Evolutionary conservation across 2,329 filamentous ascomycete genomes (phyloP), one percentile per base, ranked within the genome.

Genomic region (Verticillium longisporum): DNA sequence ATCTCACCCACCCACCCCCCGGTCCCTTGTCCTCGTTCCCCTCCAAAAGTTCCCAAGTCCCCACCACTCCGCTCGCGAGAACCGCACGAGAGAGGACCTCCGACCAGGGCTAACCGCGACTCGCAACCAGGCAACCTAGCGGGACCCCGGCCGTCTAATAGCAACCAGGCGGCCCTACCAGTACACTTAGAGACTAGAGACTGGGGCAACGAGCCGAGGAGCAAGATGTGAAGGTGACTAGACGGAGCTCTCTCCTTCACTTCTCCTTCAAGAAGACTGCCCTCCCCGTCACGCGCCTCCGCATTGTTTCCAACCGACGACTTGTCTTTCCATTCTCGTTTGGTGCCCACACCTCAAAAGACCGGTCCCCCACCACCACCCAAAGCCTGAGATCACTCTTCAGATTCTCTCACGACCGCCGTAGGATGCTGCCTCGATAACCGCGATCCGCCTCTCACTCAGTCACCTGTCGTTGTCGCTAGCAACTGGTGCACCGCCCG

Each of bases 1-100:
- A 64, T 61, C 55, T 18, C 59, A 60, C 61, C 59, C 45, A 61
- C 59, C 63, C 57, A 61, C 61, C 53, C 36, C 58, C 33, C 37
- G 60, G 36, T 55, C 41, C 38, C 45, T 21, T 50, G 18, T 62
- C 61, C 31, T 45, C 55, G 55, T 59, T 31, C 53, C 55, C 55
- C 41, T 55, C 60, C 56, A 61, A 57, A 45, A 33, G 34, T 56
- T 33, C 34, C 31, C 55, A 33, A 31, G 31, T 56, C 45, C 18
- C 45, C 45, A 53, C 45, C 38, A 53, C 45, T 53, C 45, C 45
- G n/a, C 18, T 53, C 18, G 18, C 45, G 45, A 21, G 45, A 21
- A 53, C 45, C n/a, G 45, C 18, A 21, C n/a, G 4, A 21, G 45
- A 53, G 10, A 53, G 45, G 18, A 11, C 18, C 45, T n/a, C 45